Evolutionary conservation across 768 basidiomycete genomes (phyloP).

Genomic region (Termitomyces sp.): DNA sequence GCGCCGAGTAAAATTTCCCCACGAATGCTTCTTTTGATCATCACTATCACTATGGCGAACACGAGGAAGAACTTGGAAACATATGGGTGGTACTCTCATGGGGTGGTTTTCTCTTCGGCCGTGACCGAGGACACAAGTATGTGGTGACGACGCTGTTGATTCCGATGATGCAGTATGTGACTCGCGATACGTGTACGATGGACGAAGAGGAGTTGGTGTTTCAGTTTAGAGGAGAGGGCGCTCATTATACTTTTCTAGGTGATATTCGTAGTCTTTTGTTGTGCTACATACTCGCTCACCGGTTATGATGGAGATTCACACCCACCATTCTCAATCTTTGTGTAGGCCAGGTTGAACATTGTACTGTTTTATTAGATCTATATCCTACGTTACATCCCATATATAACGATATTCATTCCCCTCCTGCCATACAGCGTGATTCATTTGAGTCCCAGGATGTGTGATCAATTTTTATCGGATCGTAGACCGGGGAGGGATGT

Average conservation of each 20-base stretch:
- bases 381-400: not conserved
- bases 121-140: conserved; percentile 48
- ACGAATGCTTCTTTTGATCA: conserved; percentile 65
- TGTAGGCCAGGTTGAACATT: not conserved
- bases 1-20: conserved; percentile 55
- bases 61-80: conserved; percentile 80
- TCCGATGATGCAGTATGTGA: conserved; percentile 84
- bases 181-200: conserved; percentile 91
- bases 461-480: not conserved
- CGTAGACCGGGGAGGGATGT: no score
- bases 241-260: conserved; percentile 93
- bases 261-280: conserved; percentile 21
- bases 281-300: not conserved
- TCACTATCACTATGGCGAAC: conserved; percentile 73
- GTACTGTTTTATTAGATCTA: not conserved
- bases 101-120: conserved; percentile 82
- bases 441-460: not conserved
- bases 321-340: conserved; percentile 77
- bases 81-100: no score
- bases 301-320: conserved; percentile 65
- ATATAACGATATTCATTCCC: not conserved
- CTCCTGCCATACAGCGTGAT: not conserved
- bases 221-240: conserved; percentile 75
- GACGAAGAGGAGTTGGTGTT: conserved; percentile 85
- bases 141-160: conserved; percentile 66